phyloP scores from a whole-genome alignment of 1,139 yeast species.

The Candida freyschussii region DNA sequence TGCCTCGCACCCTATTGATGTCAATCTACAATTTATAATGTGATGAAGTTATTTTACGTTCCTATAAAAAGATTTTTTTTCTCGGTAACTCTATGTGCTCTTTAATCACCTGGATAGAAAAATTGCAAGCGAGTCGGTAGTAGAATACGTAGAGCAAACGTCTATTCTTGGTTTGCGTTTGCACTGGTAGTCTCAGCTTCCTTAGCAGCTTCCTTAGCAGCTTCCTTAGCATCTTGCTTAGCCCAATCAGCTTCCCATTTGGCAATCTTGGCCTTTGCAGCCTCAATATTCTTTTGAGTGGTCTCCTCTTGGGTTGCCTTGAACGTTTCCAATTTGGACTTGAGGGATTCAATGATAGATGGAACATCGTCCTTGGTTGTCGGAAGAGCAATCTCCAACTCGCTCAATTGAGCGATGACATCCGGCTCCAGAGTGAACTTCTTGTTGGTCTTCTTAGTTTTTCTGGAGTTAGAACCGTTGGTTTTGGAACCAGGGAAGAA shows the following conservation, averaged over 20 bases:
- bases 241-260: slow-evolving; percentile 44
- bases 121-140: no score
- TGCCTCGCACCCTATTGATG: slow-evolving; percentile 79
- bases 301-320: slow-evolving; percentile 75
- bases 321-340: slow-evolving; percentile 68
- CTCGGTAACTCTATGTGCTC: no score
- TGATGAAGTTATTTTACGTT: slow-evolving; percentile 15
- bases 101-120: no score
- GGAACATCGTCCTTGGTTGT: slow-evolving; percentile 69
- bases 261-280: slow-evolving; percentile 72
- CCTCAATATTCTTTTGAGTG: slow-evolving; percentile 68
- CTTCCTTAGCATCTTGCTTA: slow-evolving; percentile 33
- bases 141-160: no score
- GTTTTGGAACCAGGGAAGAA: slow-evolving; percentile 46
- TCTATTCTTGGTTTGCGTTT: slow-evolving; percentile 3
- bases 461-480: slow-evolving; percentile 42
- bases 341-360: slow-evolving; percentile 60
- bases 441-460: slow-evolving; percentile 42
- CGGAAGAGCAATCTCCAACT: slow-evolving; percentile 79
- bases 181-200: slow-evolving; percentile 7
- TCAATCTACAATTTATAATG: slow-evolving; percentile 57
- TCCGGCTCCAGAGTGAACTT: slow-evolving; percentile 78
- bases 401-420: slow-evolving; percentile 71
- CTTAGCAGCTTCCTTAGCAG: slow-evolving; percentile 25
- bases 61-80: no score